These are phyloP conservation scores for Ophiostoma perfectum DNA, from an alignment of 2,329 filamentous ascomycete genomes.

Conservation along the genomic window DNA sequence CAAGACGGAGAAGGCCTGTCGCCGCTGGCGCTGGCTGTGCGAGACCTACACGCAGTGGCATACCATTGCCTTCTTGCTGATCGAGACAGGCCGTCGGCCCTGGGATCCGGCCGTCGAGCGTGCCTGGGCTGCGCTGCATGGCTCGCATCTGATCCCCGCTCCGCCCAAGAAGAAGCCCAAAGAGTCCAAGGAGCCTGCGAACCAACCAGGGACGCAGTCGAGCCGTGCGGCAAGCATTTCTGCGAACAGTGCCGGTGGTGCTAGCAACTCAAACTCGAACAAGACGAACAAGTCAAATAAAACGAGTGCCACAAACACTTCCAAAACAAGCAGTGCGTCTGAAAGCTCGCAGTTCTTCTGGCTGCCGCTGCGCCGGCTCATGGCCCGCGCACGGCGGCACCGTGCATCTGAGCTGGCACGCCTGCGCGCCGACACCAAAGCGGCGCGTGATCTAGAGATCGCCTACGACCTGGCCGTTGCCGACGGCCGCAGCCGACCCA, in stretches of 20 bases:
- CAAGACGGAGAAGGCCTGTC: conserved; percentile 43
- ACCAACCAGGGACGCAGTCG: not conserved
- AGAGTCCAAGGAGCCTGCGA: not conserved
- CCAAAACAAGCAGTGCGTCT: conserved; percentile 23
- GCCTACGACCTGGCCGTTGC: conserved; percentile 31
- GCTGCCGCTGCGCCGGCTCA: conserved; percentile 39
- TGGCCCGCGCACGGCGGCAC: conserved; percentile 37
- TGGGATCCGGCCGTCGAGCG: conserved; percentile 44
- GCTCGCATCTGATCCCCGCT: conserved; percentile 39
- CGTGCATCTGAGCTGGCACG: conserved; percentile 36
- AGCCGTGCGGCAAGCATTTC: conserved; percentile 1
- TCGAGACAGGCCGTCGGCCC: conserved; percentile 44
- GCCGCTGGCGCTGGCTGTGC: conserved; percentile 53
- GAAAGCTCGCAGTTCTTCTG: conserved; percentile 34
- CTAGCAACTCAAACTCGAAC: conserved; percentile 25
- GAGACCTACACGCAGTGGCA: conserved; percentile 56
- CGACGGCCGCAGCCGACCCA: conserved; percentile 31
- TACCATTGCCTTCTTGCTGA: conserved; percentile 50
- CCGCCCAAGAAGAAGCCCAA: conserved; percentile 12
- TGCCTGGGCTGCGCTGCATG: conserved; percentile 45
- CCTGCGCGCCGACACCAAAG: conserved; percentile 31
- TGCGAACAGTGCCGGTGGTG: not conserved
- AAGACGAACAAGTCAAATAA: conserved; percentile 15
- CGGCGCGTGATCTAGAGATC: conserved; percentile 31
- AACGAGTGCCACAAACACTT: conserved; percentile 19